Evolutionary conservation across 2,329 filamentous ascomycete genomes (phyloP).

Genomic region (Xylariaceae sp.): DNA sequence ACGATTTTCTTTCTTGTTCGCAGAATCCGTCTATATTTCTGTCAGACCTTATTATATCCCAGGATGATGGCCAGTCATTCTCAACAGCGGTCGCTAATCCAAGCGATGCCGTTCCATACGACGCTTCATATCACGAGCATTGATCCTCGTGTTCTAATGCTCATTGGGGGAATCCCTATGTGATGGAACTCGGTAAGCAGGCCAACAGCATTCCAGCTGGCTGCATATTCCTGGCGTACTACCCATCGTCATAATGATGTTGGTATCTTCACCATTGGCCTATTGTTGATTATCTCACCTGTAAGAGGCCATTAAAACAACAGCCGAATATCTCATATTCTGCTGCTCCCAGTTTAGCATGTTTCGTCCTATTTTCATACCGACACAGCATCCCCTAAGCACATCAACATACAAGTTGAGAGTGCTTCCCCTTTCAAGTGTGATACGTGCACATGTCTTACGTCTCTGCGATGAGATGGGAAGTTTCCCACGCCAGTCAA

Average conservation of each 20-base stretch:
- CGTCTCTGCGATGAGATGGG: constrained; percentile 7
- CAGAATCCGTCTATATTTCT: neutral
- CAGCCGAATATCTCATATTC: neutral
- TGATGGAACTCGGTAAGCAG: constrained; percentile 1
- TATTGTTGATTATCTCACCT: neutral
- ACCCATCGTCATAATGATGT: constrained; percentile 1
- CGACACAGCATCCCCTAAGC: neutral
- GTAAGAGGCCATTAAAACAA: neutral
- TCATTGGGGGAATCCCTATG: constrained; percentile 2
- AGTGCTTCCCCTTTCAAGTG: constrained; percentile 6
- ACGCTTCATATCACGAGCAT: neutral
- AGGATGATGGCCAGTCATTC: neutral
- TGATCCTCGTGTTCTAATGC: neutral
- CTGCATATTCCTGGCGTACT: neutral
- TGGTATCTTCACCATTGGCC: neutral
- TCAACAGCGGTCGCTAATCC: neutral
- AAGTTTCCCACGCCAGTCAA: constrained; percentile 13
- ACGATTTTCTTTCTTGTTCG: neutral
- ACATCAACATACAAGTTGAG: neutral
- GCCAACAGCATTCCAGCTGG: neutral
- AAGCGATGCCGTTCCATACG: neutral
- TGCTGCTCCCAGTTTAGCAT: neutral
- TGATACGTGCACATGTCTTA: constrained; percentile 6
- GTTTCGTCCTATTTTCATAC: neutral
- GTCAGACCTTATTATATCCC: neutral